Evolutionary conservation across 805 yeast species (phyloP).

Genomic region (Clavispora carvajalis): DNA sequence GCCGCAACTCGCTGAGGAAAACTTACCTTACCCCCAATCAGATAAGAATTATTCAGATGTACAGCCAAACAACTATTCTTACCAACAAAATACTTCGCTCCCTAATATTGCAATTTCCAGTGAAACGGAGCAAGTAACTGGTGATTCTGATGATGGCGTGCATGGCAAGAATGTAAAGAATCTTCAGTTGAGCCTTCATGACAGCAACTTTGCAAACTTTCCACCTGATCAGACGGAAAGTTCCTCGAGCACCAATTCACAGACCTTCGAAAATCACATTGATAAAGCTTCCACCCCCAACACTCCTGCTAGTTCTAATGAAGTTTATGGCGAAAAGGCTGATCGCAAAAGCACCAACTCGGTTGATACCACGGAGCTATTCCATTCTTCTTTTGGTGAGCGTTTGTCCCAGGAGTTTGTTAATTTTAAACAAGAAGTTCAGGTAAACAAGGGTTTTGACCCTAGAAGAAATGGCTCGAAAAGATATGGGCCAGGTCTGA

Average conservation of each 20-base stretch:
- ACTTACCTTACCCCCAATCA: neutral
- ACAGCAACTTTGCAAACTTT: slow-evolving; percentile 3
- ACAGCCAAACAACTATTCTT: neutral
- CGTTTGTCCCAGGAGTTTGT: slow-evolving; percentile 22
- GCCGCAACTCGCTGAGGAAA: neutral
- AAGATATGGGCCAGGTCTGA: neutral
- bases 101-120: neutral
- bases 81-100: neutral
- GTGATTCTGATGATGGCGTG: neutral
- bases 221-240: slow-evolving; percentile 1
- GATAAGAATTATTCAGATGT: neutral
- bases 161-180: slow-evolving; percentile 9
- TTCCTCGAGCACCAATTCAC: slow-evolving; percentile 2
- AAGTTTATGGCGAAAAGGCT: neutral
- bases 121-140: neutral
- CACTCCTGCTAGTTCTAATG: slow-evolving; percentile 7
- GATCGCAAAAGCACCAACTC: slow-evolving; percentile 7
- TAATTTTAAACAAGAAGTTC: slow-evolving; percentile 24
- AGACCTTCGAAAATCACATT: slow-evolving; percentile 1
- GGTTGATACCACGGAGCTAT: slow-evolving; percentile 5
- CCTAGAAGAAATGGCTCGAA: slow-evolving; percentile 10
- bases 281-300: slow-evolving; percentile 3
- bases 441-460: slow-evolving; percentile 17
- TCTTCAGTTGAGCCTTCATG: slow-evolving; percentile 10
- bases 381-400: slow-evolving; percentile 4